A percentile compares a stretch with the other conserved stretches of the same genome.
Conservation (phyloP, 805 yeast genomes). For the Wickerhamiella qilinensis region DNA sequence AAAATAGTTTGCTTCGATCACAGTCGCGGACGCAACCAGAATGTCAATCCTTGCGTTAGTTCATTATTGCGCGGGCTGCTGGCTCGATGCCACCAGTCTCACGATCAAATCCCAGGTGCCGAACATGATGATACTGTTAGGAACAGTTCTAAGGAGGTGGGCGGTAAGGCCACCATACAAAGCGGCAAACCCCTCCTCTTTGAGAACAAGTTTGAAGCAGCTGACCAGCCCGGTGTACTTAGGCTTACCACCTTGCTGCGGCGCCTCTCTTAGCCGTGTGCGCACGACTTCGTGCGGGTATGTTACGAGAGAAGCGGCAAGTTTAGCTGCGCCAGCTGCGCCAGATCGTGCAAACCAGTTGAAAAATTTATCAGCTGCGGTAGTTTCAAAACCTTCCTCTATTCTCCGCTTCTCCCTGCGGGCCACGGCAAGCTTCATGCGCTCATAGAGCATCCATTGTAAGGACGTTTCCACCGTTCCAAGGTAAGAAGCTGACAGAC, state of each 20-base stretch:
- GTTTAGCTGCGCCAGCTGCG: slow-evolving; percentile 93
- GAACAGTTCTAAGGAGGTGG: slow-evolving; percentile 90
- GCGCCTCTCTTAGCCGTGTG: slow-evolving; percentile 91
- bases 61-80: too few species aligned
- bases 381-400: slow-evolving; percentile 21
- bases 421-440: slow-evolving; percentile 61
- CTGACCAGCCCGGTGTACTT: slow-evolving; percentile 84
- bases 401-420: slow-evolving; percentile 31
- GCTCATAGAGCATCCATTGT: slow-evolving; percentile 95
- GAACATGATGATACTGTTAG: slow-evolving; percentile 95
- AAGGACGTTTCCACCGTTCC: slow-evolving; percentile 87
- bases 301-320: slow-evolving; percentile 79
- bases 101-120: slow-evolving; percentile 94
- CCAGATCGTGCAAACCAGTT: slow-evolving; percentile 97
- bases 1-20: too few species aligned
- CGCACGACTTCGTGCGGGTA: slow-evolving; percentile 97
- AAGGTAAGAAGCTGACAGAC: slow-evolving; percentile 84
- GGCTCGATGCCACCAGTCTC: slow-evolving; percentile 24
- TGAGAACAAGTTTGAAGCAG: slow-evolving; percentile 68
- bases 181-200: slow-evolving; percentile 82
- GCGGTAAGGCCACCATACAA: slow-evolving; percentile 98
- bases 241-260: slow-evolving; percentile 58
- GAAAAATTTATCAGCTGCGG: slow-evolving; percentile 43
- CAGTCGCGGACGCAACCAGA: too few species aligned
- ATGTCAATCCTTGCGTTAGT: too few species aligned